These are phyloP conservation scores for Aspergillus tanneri DNA, from an alignment of 2,329 filamentous ascomycete species.

Conservation along the genomic window DNA sequence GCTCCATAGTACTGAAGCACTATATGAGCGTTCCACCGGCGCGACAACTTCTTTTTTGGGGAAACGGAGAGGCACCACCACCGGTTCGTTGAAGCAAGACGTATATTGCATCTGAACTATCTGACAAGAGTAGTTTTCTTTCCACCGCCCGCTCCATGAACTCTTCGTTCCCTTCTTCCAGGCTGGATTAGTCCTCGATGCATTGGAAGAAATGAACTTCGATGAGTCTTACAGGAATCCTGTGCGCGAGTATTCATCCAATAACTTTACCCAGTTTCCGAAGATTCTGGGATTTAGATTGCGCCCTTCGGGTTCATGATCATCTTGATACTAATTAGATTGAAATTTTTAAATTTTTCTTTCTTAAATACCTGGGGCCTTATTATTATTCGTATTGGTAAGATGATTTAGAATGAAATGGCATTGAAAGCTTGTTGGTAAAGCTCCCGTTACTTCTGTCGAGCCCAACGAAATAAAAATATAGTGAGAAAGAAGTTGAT, in stretches of 20 bases:
- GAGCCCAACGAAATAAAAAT: too few species aligned
- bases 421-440: too few species aligned
- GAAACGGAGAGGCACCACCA: neutral
- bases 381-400: too few species aligned
- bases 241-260: conserved; percentile 33
- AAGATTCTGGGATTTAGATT: conserved; percentile 31
- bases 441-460: too few species aligned
- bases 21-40: conserved; percentile 4
- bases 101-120: neutral
- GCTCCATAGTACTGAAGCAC: conserved; percentile 18
- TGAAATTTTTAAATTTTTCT: too few species aligned
- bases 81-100: neutral
- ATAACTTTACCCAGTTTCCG: conserved; percentile 40
- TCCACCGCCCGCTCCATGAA: conserved; percentile 49
- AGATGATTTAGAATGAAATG: too few species aligned
- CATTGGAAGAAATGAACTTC: conserved; percentile 51
- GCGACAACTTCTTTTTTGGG: conserved; percentile 2
- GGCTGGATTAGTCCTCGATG: conserved; percentile 46
- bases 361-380: too few species aligned
- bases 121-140: conserved; percentile 34
- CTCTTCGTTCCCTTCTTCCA: conserved; percentile 48
- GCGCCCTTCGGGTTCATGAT: neutral
- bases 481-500: too few species aligned
- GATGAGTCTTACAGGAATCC: conserved; percentile 31
- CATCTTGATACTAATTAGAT: too few species aligned